phyloP scores from a whole-genome alignment of 768 basidiomycete genomes.

The Lentinus brumalis region DNA sequence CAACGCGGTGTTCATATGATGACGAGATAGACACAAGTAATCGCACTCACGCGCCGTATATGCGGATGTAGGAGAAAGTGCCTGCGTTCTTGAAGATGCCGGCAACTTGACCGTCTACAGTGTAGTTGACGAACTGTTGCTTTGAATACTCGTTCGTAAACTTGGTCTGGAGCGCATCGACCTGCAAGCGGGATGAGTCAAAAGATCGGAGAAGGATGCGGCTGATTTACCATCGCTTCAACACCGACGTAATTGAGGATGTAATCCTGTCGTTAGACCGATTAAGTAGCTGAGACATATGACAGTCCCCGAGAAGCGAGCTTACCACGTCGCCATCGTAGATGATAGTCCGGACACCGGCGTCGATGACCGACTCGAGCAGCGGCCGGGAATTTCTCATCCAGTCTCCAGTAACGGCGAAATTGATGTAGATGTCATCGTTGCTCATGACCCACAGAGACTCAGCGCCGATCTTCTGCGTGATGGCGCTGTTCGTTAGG shows the following conservation, averaged over 20 bases:
- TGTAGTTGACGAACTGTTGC: conserved; percentile 49
- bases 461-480: conserved; percentile 46
- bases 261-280: conserved; percentile 38
- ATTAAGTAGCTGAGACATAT: neutral
- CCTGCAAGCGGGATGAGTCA: conserved; percentile 30
- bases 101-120: conserved; percentile 48
- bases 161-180: conserved; percentile 48
- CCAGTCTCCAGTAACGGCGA: conserved; percentile 57
- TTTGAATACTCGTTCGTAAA: conserved; percentile 44
- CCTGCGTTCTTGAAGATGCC: conserved; percentile 64
- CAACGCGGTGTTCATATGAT: neutral
- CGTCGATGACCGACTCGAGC: conserved; percentile 60
- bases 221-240: conserved; percentile 50
- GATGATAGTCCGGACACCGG: conserved; percentile 54
- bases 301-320: neutral
- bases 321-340: conserved; percentile 60
- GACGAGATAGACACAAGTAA: neutral
- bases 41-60: conserved; percentile 36
- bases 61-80: conserved; percentile 55
- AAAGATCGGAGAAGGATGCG: neutral
- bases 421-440: conserved; percentile 46
- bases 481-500: conserved; percentile 31
- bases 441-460: conserved; percentile 44
- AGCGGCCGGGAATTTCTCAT: conserved; percentile 49
- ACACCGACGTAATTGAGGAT: conserved; percentile 57